Evolutionary conservation across 164 flowering plant species (phyloP).

Genomic region (Tetracentron sinense): DNA sequence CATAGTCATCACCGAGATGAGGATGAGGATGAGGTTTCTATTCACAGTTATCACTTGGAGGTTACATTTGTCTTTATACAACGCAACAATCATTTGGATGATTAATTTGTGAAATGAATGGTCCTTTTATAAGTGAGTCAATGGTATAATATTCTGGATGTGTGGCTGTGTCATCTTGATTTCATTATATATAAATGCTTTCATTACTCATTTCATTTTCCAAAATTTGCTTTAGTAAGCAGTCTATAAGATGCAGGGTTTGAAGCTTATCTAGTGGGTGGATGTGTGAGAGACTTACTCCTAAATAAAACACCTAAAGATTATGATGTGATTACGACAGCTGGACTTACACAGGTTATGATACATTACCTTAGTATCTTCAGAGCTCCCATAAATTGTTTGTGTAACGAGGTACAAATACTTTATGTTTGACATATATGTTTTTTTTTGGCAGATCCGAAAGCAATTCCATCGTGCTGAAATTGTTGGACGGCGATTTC

Average conservation of each 20-base stretch:
- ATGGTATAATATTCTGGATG: neutral
- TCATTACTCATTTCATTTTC: neutral
- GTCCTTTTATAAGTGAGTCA: neutral
- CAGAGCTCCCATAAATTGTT: neutral
- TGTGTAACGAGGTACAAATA: neutral
- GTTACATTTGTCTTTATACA: neutral
- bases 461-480: slow-evolving; percentile 33
- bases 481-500: slow-evolving; percentile 73
- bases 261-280: slow-evolving; percentile 87
- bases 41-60: neutral
- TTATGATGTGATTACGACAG: slow-evolving; percentile 87
- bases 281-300: slow-evolving; percentile 90
- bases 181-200: neutral
- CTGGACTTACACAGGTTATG: slow-evolving; percentile 62
- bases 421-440: neutral
- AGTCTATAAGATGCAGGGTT: slow-evolving; percentile 45
- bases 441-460: slow-evolving; percentile 43
- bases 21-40: neutral
- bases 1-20: too few relatives aligned
- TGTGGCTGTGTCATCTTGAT: neutral
- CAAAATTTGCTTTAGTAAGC: neutral
- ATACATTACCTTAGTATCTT: neutral
- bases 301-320: slow-evolving; percentile 77
- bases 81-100: neutral
- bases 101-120: neutral